phyloP scores from a whole-genome alignment of 305 asterid genomes.

The Fraxinus greggii region DNA sequence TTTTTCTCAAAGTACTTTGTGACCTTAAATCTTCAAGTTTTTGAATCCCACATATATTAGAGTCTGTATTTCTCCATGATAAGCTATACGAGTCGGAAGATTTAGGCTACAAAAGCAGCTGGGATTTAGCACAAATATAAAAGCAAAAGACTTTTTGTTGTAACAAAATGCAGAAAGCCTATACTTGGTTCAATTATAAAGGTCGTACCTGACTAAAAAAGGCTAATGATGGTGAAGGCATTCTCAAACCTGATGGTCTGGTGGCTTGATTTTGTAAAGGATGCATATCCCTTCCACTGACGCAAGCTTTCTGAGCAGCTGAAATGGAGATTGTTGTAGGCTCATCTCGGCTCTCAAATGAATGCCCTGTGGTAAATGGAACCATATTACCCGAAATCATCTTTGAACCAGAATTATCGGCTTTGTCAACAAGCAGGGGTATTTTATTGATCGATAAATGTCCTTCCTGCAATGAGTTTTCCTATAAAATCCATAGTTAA shows the following conservation, averaged over 20 bases:
- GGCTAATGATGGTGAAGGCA: constrained; percentile 94
- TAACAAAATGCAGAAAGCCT: constrained; percentile 6
- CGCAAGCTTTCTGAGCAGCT: constrained; percentile 36
- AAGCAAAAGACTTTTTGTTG: constrained; percentile 14
- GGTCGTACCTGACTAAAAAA: constrained; percentile 75
- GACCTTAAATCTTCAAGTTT: constrained; percentile 41
- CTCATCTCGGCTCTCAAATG: constrained; percentile 38
- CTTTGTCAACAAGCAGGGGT: constrained; percentile 32
- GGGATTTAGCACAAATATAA: constrained; percentile 21
- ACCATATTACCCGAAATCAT: constrained; percentile 33
- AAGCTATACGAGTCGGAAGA: constrained; percentile 35
- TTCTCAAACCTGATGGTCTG: constrained; percentile 84
- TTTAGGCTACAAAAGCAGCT: constrained; percentile 61
- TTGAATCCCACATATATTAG: constrained; percentile 35
- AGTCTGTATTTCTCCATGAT: constrained; percentile 38
- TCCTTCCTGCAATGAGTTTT: constrained; percentile 35
- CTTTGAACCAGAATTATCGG: constrained; percentile 36
- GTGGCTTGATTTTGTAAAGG: constrained; percentile 36
- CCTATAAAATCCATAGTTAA: constrained; percentile 41
- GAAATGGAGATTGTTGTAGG: constrained; percentile 29
- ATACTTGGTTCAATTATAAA: constrained; percentile 28
- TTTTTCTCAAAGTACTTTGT: constrained; percentile 32
- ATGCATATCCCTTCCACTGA: constrained; percentile 36
- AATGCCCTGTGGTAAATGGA: constrained; percentile 31
- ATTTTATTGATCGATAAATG: constrained; percentile 36